phyloP scores from a whole-genome alignment of 257 asterid genomes.

The Nicotiana knightiana region DNA sequence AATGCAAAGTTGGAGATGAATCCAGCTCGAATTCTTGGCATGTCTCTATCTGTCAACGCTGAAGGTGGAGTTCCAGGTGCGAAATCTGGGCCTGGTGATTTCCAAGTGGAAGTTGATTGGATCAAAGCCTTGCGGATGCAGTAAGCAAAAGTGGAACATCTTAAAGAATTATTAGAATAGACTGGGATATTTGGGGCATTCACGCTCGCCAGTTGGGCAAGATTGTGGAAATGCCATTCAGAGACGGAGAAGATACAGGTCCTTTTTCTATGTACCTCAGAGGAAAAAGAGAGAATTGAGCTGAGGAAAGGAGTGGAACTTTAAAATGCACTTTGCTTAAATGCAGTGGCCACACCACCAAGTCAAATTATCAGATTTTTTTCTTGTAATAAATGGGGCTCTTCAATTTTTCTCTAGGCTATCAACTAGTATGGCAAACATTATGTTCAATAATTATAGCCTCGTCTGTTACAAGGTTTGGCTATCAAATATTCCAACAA shows the following conservation, averaged over 20 bases:
- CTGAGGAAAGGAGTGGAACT: not conserved
- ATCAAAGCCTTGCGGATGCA: conserved; percentile 72
- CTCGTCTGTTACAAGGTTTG: not conserved
- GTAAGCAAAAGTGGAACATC: conserved; percentile 7
- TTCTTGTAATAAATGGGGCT: not conserved
- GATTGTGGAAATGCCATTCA: not conserved
- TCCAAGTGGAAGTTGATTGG: conserved; percentile 77
- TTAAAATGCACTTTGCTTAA: not conserved
- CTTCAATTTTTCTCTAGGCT: not conserved
- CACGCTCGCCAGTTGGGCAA: not conserved
- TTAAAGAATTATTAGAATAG: not conserved
- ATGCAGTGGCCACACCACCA: not conserved
- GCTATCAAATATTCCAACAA: not conserved
- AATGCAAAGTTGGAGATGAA: conserved; percentile 87
- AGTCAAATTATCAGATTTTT: not conserved
- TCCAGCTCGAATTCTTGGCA: conserved; percentile 74
- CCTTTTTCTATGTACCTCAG: not conserved
- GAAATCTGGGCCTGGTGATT: conserved; percentile 74
- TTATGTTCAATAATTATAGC: not conserved
- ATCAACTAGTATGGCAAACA: no score
- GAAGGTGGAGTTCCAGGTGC: conserved; percentile 82
- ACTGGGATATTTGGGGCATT: not conserved
- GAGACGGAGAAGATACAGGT: not conserved
- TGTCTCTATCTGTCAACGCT: conserved; percentile 76
- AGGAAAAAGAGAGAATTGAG: not conserved